Conservation (phyloP, 495 filamentous ascomycete genomes). For the Talaromyces borbonicus region DNA sequence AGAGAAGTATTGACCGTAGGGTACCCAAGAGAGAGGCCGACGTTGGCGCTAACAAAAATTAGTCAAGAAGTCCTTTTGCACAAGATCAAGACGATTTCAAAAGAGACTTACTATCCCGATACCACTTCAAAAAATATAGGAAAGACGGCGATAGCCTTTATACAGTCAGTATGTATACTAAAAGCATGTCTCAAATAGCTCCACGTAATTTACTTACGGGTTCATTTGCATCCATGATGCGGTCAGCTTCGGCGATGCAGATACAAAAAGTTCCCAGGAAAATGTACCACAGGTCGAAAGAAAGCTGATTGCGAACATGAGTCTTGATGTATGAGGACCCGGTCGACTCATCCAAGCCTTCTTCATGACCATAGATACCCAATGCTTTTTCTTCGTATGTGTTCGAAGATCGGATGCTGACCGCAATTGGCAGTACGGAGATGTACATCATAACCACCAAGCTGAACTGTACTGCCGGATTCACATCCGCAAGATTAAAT, state of each 20-base stretch:
- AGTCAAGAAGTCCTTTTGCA: background rate
- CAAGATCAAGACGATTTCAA: background rate
- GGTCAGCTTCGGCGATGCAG: constrained; percentile 40
- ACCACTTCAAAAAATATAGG: constrained; percentile 76
- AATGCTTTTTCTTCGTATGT: constrained; percentile 59
- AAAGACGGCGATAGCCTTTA: constrained; percentile 55
- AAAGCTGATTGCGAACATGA: constrained; percentile 51
- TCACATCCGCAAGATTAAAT: constrained; percentile 45
- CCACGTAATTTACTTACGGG: constrained; percentile 16
- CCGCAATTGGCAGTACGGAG: constrained; percentile 65
- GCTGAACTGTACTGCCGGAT: constrained; percentile 52
- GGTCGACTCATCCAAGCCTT: constrained; percentile 24
- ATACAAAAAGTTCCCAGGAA: constrained; percentile 55
- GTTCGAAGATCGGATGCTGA: constrained; percentile 57
- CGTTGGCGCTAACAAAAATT: constrained; percentile 46
- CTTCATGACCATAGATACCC: constrained; percentile 49
- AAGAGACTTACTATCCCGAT: constrained; percentile 50
- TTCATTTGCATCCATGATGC: constrained; percentile 37
- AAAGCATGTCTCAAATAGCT: no score
- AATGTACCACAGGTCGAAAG: constrained; percentile 57
- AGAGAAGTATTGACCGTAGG: constrained; percentile 60
- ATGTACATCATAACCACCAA: constrained; percentile 65
- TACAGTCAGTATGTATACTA: no score
- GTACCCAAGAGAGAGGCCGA: constrained; percentile 78
- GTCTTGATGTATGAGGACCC: constrained; percentile 37